Percentiles rank a stretch among this genome's conserved stretches.
phyloP scores from a whole-genome alignment of 257 asterid genomes.

The Dorcoceras hygrometricum region DNA sequence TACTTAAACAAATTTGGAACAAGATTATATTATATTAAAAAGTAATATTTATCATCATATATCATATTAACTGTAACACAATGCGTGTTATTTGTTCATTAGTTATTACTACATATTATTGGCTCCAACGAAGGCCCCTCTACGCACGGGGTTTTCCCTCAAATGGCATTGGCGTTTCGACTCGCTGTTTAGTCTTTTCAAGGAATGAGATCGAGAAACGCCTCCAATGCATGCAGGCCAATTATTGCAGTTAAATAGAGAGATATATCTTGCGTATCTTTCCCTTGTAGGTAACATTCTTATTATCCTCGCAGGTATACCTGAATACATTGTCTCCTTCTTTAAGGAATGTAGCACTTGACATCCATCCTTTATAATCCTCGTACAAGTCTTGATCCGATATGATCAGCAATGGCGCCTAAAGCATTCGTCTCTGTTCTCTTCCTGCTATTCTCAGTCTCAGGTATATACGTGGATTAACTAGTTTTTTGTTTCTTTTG shows the following conservation, averaged over 20 bases:
- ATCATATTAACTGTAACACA: no score
- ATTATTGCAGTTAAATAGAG: neutral
- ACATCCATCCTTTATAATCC: neutral
- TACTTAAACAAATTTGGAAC: no score
- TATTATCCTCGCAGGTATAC: neutral
- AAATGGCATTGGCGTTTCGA: no score
- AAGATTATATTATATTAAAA: no score
- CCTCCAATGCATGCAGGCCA: neutral
- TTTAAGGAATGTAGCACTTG: neutral
- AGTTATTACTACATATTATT: no score
- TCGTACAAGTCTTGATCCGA: neutral
- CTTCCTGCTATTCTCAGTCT: slow-evolving; percentile 26
- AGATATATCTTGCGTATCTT: neutral
- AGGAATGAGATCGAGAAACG: neutral
- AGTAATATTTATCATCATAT: no score
- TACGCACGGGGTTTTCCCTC: no score
- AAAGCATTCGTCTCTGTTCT: slow-evolving; percentile 26
- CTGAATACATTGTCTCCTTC: neutral
- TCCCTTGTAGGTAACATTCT: neutral
- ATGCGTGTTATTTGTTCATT: no score
- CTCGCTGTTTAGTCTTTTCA: no score
- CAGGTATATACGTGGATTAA: slow-evolving; percentile 29
- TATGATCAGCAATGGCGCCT: slow-evolving; percentile 32
- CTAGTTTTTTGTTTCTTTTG: neutral
- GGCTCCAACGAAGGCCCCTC: no score